phyloP scores from a whole-genome alignment of 768 basidiomycete genomes.

The Leccinum fibrillosum region DNA sequence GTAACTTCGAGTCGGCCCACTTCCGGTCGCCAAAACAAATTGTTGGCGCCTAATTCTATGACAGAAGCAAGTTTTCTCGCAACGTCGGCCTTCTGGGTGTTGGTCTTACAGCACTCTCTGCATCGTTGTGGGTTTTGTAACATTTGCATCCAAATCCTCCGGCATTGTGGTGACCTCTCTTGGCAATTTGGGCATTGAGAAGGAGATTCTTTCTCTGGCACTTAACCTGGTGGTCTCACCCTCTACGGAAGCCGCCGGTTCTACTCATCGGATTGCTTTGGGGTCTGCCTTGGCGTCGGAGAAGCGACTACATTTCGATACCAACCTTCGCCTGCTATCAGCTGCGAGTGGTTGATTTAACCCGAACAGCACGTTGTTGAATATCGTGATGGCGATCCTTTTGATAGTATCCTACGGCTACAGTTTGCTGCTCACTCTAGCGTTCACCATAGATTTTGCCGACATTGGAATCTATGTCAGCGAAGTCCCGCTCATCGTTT shows the following conservation, averaged over 20 bases:
- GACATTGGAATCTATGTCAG: too few relatives aligned
- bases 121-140: constrained; percentile 18
- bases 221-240: constrained; percentile 25
- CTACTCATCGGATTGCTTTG: constrained; percentile 24
- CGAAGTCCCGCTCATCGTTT: constrained; percentile 26
- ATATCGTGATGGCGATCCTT: constrained; percentile 23
- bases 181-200: constrained; percentile 6
- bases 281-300: constrained; percentile 26
- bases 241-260: constrained; percentile 30
- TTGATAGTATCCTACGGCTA: constrained; percentile 30
- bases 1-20: too few relatives aligned
- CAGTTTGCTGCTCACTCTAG: constrained; percentile 11
- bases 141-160: constrained; percentile 17
- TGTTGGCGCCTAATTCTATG: too few relatives aligned
- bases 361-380: constrained; percentile 24
- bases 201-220: constrained; percentile 19
- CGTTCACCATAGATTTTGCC: too few relatives aligned
- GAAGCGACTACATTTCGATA: constrained; percentile 24
- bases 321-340: constrained; percentile 29
- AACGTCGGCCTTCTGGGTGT: too few relatives aligned
- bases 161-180: constrained; percentile 24
- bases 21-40: too few relatives aligned
- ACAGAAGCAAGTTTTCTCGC: too few relatives aligned
- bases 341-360: constrained; percentile 18
- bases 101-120: too few relatives aligned